Base-by-base conservation (phyloP, 2,329 filamentous ascomycete genomes). In the Botryotinia globosa region DNA sequence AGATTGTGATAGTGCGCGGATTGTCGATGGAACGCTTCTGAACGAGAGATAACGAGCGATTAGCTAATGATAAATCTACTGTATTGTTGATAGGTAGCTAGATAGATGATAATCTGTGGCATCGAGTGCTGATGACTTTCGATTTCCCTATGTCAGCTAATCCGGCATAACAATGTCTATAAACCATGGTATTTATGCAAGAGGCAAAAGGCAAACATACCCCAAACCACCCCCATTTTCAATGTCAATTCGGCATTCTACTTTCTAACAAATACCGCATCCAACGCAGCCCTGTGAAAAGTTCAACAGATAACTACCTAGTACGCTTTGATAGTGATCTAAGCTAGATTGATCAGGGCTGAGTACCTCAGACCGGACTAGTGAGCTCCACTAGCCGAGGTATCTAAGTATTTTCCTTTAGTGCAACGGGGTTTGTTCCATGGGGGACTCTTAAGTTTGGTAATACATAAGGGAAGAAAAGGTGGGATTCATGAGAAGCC, bases 281-380 rank as follows among this genome's bases (percentile, higher is more conserved):
- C 32, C 44, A 34, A 29, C 37, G 18, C 51, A 58, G 66, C 66
- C 66, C 51, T 69, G 66, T 32, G 51, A 42, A 42, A 69, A 59
- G 64, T 39, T 66, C 29, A 51, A n/a, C 44, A 37, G 29, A 37
- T 8, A 16, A 39, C 32, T 37, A 56, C n/a, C n/a, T 29, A 56
- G 51, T 56, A 25, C 32, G 44, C 32, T 51, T 37, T 51, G 32
- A 45, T 66, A n/a, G 22, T 29, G 45, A 39, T 56, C 64, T 69
- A 69, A 22, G 58, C 66, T 37, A 42, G 37, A 44, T 69, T 69
- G 44, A 39, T 61, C 66, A 69, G 66, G 66, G 66, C 66, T 61
- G 66, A 69, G 48, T 16, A 29, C 20, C 34, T 56, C 14, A 37
- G 44, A 25, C 16, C 34, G 63, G 32, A 66, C 63, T 51, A 51